Conservation (phyloP, 129 eudicot genomes). For the Pseudognaphalium luteoalbum region DNA sequence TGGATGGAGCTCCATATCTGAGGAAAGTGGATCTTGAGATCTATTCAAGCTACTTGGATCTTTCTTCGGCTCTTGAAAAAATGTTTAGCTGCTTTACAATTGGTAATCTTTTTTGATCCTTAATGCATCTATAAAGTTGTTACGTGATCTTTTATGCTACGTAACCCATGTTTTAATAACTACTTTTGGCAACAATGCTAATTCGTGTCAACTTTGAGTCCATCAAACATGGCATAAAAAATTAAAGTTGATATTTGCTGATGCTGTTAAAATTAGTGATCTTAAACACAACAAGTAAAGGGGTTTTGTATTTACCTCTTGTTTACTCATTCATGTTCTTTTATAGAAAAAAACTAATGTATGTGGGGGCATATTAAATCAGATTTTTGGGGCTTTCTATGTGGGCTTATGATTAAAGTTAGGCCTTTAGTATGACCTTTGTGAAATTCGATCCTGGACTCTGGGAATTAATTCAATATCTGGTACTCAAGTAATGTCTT, state of each 20-base stretch:
- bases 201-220: not conserved
- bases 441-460: not conserved
- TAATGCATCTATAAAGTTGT: not conserved
- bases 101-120: constrained; percentile 37
- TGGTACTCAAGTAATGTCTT: not conserved
- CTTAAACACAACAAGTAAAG: constrained; percentile 3
- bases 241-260: not conserved
- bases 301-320: not conserved
- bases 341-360: not conserved
- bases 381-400: not conserved
- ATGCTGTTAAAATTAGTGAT: not conserved
- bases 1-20: constrained; percentile 87
- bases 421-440: not conserved
- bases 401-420: no score
- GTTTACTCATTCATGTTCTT: not conserved
- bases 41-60: constrained; percentile 50
- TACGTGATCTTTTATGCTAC: not conserved
- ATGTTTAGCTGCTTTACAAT: constrained; percentile 75
- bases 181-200: not conserved
- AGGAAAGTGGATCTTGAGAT: constrained; percentile 69
- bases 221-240: not conserved
- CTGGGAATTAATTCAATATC: not conserved
- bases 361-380: not conserved
- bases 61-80: constrained; percentile 67
- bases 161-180: not conserved